Evolutionary conservation across 2,329 filamentous ascomycete genomes (phyloP).

Genomic region (Hymenoscyphus fructigenus): DNA sequence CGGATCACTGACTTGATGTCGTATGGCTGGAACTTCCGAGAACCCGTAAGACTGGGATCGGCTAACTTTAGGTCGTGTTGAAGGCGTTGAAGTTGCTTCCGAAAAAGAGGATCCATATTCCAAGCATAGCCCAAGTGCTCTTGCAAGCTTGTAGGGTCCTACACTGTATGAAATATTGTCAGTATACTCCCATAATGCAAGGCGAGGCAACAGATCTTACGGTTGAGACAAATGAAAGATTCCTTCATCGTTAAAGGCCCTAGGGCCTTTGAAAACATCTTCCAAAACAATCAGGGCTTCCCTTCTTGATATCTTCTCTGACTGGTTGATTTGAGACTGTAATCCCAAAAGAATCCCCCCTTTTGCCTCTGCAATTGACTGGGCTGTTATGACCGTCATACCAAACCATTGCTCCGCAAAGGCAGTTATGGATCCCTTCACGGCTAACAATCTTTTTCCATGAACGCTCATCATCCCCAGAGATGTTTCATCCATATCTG

Average conservation of each 20-base stretch:
- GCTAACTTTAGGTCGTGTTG: background rate
- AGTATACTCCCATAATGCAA: background rate
- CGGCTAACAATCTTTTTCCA: slow-evolving; percentile 15
- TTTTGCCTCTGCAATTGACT: slow-evolving; percentile 5
- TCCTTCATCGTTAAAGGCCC: slow-evolving; percentile 11
- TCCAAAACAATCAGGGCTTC: slow-evolving; percentile 27
- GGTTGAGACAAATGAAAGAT: slow-evolving; percentile 23
- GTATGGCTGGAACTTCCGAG: background rate
- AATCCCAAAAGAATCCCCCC: slow-evolving; percentile 21
- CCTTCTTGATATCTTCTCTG: background rate
- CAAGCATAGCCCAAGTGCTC: slow-evolving; percentile 19
- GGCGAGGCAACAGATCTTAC: slow-evolving; percentile 14
- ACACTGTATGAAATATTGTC: slow-evolving; percentile 16
- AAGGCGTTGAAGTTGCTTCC: background rate
- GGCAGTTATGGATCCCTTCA: slow-evolving; percentile 20
- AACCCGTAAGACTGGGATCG: slow-evolving; percentile 8
- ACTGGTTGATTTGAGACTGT: slow-evolving; percentile 18
- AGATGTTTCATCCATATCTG: slow-evolving; percentile 15
- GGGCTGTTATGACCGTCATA: slow-evolving; percentile 20
- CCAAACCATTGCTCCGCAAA: slow-evolving; percentile 27
- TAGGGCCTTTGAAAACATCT: slow-evolving; percentile 11
- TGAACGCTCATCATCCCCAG: slow-evolving; percentile 18
- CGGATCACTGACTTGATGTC: background rate
- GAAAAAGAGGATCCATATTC: slow-evolving; percentile 15
- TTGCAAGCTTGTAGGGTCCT: slow-evolving; percentile 26